Evolutionary conservation across 768 basidiomycete genomes (phyloP).

Genomic region (Neoboletus magnificus): DNA sequence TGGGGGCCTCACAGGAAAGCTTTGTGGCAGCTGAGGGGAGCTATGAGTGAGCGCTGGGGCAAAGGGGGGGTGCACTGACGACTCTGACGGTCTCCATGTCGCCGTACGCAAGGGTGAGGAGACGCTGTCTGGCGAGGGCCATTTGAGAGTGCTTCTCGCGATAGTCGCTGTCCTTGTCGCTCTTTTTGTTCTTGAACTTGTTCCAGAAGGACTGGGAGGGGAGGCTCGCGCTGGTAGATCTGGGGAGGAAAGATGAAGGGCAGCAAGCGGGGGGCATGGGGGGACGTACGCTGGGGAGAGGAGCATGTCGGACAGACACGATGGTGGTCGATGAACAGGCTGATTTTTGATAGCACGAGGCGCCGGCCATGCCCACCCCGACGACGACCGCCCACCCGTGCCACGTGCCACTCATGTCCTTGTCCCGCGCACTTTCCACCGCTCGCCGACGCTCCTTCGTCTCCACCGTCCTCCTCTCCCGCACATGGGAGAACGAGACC

Average conservation of each 20-base stretch:
- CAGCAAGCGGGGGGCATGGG: slow-evolving; percentile 17
- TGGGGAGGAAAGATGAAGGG: slow-evolving; percentile 41
- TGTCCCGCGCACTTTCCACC: slow-evolving; percentile 11
- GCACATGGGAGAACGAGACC: slow-evolving; percentile 53
- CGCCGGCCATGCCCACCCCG: not conserved
- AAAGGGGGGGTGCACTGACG: slow-evolving; percentile 32
- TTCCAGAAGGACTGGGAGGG: slow-evolving; percentile 50
- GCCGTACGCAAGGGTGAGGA: slow-evolving; percentile 76
- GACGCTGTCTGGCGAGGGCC: slow-evolving; percentile 69
- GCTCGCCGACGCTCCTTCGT: slow-evolving; percentile 37
- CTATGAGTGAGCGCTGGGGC: not conserved
- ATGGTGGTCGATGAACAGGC: slow-evolving; percentile 23
- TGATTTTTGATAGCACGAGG: slow-evolving; percentile 47
- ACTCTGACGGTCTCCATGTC: slow-evolving; percentile 86
- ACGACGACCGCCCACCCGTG: slow-evolving; percentile 2
- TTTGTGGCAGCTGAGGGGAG: slow-evolving; percentile 57
- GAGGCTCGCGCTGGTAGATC: slow-evolving; percentile 64
- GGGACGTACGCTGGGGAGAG: slow-evolving; percentile 72
- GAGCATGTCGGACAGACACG: slow-evolving; percentile 51
- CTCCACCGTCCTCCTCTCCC: slow-evolving; percentile 54
- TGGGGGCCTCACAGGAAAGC: slow-evolving; percentile 50
- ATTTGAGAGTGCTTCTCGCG: slow-evolving; percentile 54
- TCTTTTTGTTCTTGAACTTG: slow-evolving; percentile 66
- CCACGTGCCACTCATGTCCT: slow-evolving; percentile 11
- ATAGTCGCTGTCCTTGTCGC: slow-evolving; percentile 59